Conservation (phyloP, 1,284 basidiomycete genomes). For the Sporisorium scitamineum region DNA sequence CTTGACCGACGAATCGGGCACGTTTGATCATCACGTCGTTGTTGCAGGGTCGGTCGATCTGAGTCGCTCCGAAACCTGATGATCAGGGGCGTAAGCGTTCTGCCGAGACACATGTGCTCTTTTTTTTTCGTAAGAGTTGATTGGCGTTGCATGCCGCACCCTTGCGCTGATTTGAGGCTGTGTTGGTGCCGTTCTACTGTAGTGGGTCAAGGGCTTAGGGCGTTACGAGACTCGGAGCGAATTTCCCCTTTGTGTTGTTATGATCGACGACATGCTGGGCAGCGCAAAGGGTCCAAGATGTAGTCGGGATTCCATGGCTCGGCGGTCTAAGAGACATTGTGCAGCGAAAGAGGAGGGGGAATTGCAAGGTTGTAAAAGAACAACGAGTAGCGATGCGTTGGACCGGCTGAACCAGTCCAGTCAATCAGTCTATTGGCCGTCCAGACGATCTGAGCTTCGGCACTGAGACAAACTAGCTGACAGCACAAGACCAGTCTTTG, state of each 20-base stretch:
- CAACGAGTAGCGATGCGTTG: no score
- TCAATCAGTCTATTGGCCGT: background rate
- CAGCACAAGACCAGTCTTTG: background rate
- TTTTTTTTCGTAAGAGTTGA: background rate
- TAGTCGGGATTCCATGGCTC: constrained; percentile 2
- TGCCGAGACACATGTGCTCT: background rate
- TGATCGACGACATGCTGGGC: background rate
- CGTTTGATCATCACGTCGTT: background rate
- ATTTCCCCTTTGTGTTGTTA: background rate
- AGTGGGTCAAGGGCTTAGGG: background rate
- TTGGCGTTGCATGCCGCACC: background rate
- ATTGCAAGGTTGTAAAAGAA: no score
- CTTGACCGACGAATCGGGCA: background rate
- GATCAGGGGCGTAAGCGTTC: background rate
- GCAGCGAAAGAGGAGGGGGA: no score
- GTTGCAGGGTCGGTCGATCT: background rate
- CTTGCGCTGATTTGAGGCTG: background rate
- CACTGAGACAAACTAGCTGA: background rate
- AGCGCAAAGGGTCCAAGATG: no score
- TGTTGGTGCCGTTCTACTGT: background rate
- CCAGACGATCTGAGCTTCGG: constrained; percentile 3
- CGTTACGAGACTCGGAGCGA: no score
- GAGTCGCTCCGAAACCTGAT: background rate
- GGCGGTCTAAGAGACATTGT: no score
- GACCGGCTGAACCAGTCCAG: background rate